Evolutionary conservation across 225 moss, liverwort and hornwort genomes (phyloP).

Genomic region (Marchantia paleacea): DNA sequence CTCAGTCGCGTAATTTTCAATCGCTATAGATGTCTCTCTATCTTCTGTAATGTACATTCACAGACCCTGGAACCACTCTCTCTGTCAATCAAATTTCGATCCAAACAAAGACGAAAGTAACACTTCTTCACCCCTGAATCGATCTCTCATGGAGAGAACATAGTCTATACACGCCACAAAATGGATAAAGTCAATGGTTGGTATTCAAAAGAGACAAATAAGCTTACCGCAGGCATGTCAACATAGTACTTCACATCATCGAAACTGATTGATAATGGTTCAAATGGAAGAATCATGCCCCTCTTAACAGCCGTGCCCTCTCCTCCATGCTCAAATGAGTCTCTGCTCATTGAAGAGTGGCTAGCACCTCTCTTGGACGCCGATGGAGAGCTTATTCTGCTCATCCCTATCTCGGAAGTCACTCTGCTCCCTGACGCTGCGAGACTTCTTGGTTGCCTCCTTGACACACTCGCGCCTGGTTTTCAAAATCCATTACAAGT

Average conservation of each 20-base stretch:
- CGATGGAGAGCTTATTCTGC: not conserved
- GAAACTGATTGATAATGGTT: slow-evolving; percentile 69
- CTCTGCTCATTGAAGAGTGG: not conserved
- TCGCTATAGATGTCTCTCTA: too few relatives aligned
- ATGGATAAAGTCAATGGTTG: too few relatives aligned
- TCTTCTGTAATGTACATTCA: too few relatives aligned
- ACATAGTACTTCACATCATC: slow-evolving; percentile 70
- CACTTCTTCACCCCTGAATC: too few relatives aligned
- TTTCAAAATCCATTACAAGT: not conserved
- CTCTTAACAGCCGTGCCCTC: slow-evolving; percentile 16
- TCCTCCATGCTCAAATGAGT: not conserved
- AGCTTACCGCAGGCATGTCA: slow-evolving; percentile 36
- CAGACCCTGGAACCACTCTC: too few relatives aligned
- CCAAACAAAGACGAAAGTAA: too few relatives aligned
- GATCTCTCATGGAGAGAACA: too few relatives aligned
- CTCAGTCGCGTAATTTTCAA: not conserved
- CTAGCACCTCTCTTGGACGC: not conserved
- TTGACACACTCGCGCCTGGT: not conserved
- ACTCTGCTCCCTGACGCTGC: not conserved
- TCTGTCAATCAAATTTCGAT: too few relatives aligned
- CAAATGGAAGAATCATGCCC: slow-evolving; percentile 83
- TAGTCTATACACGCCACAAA: too few relatives aligned
- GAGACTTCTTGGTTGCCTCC: slow-evolving; percentile 19
- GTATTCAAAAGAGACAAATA: not conserved
- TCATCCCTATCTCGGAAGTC: slow-evolving; percentile 3